phyloP scores from a whole-genome alignment of 768 basidiomycete genomes.

The Auriscalpium orientale region DNA sequence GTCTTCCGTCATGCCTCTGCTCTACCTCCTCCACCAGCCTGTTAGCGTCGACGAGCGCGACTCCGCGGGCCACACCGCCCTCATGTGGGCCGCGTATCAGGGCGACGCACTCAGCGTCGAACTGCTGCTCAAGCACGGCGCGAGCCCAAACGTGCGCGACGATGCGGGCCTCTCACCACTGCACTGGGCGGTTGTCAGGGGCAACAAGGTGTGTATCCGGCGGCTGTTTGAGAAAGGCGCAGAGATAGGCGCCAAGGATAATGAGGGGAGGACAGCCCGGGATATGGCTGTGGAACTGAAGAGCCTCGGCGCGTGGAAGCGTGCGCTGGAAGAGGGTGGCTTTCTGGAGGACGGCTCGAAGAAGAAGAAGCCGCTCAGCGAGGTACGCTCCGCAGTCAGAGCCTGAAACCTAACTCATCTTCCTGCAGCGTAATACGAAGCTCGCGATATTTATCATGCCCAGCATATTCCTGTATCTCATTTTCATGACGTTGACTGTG shows the following conservation, averaged over 20 bases:
- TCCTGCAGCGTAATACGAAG: conserved; percentile 66
- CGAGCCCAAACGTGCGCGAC: conserved; percentile 70
- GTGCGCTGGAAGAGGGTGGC: conserved; percentile 83
- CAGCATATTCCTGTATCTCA: conserved; percentile 68
- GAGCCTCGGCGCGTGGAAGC: conserved; percentile 82
- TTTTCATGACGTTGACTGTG: conserved; percentile 76
- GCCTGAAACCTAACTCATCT: background rate
- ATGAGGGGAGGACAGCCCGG: conserved; percentile 76
- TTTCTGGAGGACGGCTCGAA: conserved; percentile 68
- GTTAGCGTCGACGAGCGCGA: conserved; percentile 88
- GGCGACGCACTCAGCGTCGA: conserved; percentile 96
- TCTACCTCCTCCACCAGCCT: conserved; percentile 90
- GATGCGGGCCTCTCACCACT: conserved; percentile 80
- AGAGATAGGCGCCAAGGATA: conserved; percentile 73
- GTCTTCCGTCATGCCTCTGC: conserved; percentile 86
- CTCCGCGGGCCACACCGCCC: conserved; percentile 83
- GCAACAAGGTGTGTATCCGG: conserved; percentile 82
- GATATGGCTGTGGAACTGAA: conserved; percentile 96
- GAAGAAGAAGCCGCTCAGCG: conserved; percentile 60
- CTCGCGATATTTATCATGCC: conserved; percentile 74
- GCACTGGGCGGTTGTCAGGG: conserved; percentile 97
- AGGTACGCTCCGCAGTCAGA: conserved; percentile 35
- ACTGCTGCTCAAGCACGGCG: conserved; percentile 79
- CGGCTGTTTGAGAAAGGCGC: conserved; percentile 81
- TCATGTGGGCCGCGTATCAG: conserved; percentile 99